Conservation (phyloP, 1,284 basidiomycete species). For the Phellopilus nigrolimitatus region DNA sequence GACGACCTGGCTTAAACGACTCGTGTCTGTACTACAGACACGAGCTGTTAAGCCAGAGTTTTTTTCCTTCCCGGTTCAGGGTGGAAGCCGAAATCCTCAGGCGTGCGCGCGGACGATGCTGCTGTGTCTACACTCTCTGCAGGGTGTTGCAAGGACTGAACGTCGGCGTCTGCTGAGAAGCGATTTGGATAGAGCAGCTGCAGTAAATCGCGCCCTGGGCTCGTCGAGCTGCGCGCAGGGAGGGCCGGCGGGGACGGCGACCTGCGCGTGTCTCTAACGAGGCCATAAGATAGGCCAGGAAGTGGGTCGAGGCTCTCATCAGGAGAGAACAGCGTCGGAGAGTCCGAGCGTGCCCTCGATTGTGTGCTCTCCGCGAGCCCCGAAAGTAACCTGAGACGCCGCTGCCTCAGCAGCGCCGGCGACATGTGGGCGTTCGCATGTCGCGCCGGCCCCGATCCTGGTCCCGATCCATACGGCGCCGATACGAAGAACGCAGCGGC, state of each 20-base stretch:
- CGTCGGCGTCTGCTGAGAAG: background rate
- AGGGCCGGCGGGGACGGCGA: background rate
- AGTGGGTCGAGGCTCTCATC: background rate
- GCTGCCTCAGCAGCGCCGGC: slow-evolving; percentile 1
- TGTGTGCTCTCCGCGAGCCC: background rate
- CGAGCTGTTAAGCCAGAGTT: too few relatives aligned
- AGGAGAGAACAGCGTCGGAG: background rate
- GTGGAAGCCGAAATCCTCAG: background rate
- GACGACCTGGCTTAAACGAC: too few relatives aligned
- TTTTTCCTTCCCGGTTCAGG: too few relatives aligned
- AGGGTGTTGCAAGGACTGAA: background rate
- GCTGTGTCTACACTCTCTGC: background rate
- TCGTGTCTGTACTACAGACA: too few relatives aligned
- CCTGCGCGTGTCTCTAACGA: background rate
- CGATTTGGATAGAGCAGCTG: slow-evolving; percentile 2
- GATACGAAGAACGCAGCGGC: slow-evolving; percentile 19
- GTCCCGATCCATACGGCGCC: too few relatives aligned
- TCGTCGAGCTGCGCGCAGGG: background rate
- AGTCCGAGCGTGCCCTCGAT: background rate
- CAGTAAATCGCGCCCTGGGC: background rate
- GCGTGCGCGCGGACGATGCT: background rate
- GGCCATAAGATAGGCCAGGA: background rate
- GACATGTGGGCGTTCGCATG: background rate
- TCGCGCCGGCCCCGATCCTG: background rate
- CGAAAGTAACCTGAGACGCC: slow-evolving; percentile 4